Evolutionary conservation across 768 basidiomycete species (phyloP).

Genomic region (Hortiboletus flavorubellus): DNA sequence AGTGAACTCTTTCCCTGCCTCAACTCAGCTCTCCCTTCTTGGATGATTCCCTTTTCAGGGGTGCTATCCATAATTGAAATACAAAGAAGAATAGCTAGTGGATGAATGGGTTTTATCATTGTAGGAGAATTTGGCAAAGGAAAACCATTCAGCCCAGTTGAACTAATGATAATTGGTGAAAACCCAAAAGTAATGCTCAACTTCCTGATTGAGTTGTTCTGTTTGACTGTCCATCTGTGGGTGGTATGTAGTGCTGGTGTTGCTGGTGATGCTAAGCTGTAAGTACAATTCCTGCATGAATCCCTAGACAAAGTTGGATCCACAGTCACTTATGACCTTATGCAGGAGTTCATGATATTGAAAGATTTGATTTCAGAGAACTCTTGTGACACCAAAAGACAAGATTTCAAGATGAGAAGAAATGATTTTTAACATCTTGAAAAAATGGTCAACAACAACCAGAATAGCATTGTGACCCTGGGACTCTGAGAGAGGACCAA

Average conservation of each 20-base stretch:
- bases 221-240: conserved; percentile 43
- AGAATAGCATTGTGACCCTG: conserved; percentile 8
- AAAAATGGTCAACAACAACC: conserved; percentile 9
- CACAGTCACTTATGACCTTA: conserved; percentile 25
- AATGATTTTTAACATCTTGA: conserved; percentile 14
- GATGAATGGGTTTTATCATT: conserved; percentile 30
- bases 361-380: conserved; percentile 22
- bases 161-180: conserved; percentile 33
- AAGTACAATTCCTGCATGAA: conserved; percentile 31
- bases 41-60: conserved; percentile 10
- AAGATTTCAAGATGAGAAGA: conserved; percentile 18
- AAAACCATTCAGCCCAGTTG: conserved; percentile 34
- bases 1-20: conserved; percentile 12
- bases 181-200: conserved; percentile 38
- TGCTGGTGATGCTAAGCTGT: conserved; percentile 31
- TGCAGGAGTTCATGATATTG: conserved; percentile 25
- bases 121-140: conserved; percentile 33
- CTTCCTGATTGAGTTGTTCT: conserved; percentile 38
- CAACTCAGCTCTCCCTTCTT: background rate
- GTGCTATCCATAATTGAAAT: conserved; percentile 12
- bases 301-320: too few species aligned
- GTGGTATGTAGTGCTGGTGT: conserved; percentile 41
- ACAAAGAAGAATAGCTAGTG: conserved; percentile 28
- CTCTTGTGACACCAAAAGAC: conserved; percentile 13
- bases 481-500: conserved; percentile 7